Evolutionary conservation across 441 rosid species (phyloP), one percentile per base, ranked within the genome.

Genomic region (Syzygium malaccense): DNA sequence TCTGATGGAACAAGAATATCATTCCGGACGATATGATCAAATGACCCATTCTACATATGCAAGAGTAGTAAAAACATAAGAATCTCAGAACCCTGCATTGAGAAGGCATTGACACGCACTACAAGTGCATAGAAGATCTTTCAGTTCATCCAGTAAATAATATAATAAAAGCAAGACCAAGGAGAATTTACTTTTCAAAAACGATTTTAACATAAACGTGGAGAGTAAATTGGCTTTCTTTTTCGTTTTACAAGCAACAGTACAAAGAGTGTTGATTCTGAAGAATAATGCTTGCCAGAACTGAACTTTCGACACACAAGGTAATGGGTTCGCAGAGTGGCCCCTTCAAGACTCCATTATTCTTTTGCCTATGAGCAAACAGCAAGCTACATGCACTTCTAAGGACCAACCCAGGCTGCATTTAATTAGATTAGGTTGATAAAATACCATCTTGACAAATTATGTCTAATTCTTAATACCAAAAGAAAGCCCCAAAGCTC

Each of bases 41-140:
- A 94, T 57, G 97, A 92, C 62, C 94, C 92, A 55, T 92, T 91
- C 97, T 95, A 86, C 87, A 90, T 85, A 85, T 30, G n/a, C n/a
- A 85, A 85, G 23, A 80, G 45, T 13, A 88, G 48, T 54, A 58
- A 85, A 26, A 41, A 85, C 64, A 85, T 71, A 71, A 71, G 49
- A 37, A 71, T 71, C 49, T 71, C 80, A 71, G 49, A 20, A 71
- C 51, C 37, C 80, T 37, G 45, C 49, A 37, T 20, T 71, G 80
- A 71, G 28, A 71, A 71, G 49, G 51, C 49, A 71, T 37, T 37
- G 49, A 37, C 49, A 68, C 79, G 37, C 49, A 71, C 14, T 37
- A 71, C 80, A 37, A 0, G 4, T 71, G 48, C 26, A 37, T 71
- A 71, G 49, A 71, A 71, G 49, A 71, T 64, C 71, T 64, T 64